Evolutionary conservation across 2,329 filamentous ascomycete genomes (phyloP), one percentile per base, ranked within the genome.

Genomic region (Xylariaceae sp.): DNA sequence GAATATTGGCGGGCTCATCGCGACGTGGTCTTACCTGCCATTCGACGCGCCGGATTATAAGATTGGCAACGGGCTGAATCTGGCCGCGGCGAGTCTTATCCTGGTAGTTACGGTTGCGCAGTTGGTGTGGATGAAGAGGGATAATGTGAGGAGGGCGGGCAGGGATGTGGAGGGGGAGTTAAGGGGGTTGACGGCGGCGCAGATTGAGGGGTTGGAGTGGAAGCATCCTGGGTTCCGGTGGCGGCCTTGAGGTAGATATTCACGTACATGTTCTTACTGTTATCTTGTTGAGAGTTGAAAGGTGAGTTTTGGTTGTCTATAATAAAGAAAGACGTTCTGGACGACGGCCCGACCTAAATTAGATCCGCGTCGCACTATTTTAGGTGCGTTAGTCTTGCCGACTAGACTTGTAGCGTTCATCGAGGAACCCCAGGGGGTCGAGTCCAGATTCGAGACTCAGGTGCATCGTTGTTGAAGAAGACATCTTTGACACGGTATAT

Each of bases 41-140:
- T 82, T 75, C 65, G 87, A 90, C 67, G 82, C 67, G 0, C 88
- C 88, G 0, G 73, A 89, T 59, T 91, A 85, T 67, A 84, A 77
- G 61, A 88, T 89, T 58, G 88, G 88, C 1, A 90, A 90, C 67
- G 87, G 87, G 0, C 71, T 90, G 42, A 89, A 89, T 65, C 68
- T 89, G 45, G 87, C 81, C 0, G 84, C 84, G 0, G 76, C 78
- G 1, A 78, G 74, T 3, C 74, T 76, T 1, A 82, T 82, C 0
- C 67, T 89, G 1, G 60, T 88, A 5, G 51, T 78, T 0, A 74
- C 76, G 2, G 75, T 78, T 0, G n/a, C 67, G 0, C 69, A 86
- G 18, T 72, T 83, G 64, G 57, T 80, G 2, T 89, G 82, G 81
- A 88, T 88, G 80, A 76, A 74, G 44, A 72, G 70, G 67, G 82